Conservation (phyloP, 352 stramenopile genomes). For the Pythium vanterpoolii region DNA sequence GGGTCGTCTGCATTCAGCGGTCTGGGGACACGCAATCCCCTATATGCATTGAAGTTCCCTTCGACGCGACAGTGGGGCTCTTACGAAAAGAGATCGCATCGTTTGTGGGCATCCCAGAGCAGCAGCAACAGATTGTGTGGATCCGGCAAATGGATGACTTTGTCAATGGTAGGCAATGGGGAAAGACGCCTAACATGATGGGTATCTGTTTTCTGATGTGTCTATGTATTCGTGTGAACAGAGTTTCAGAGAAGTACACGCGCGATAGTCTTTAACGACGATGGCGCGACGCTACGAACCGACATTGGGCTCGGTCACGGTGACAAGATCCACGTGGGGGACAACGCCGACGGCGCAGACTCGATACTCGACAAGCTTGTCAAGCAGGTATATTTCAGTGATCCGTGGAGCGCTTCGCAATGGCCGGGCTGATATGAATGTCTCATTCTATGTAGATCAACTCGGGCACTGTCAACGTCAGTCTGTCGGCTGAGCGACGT, state of each 20-base stretch:
- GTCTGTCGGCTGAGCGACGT: slow-evolving; percentile 77
- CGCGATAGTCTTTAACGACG: slow-evolving; percentile 66
- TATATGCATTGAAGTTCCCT: slow-evolving; percentile 78
- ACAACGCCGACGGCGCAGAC: slow-evolving; percentile 71
- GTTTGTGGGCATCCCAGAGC: slow-evolving; percentile 78
- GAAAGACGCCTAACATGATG: background rate
- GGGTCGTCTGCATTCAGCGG: slow-evolving; percentile 83
- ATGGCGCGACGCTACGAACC: slow-evolving; percentile 65
- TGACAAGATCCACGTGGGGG: slow-evolving; percentile 88
- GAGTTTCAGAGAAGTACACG: slow-evolving; percentile 65
- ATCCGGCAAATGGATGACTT: slow-evolving; percentile 85
- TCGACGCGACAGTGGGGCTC: slow-evolving; percentile 68
- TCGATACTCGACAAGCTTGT: slow-evolving; percentile 80
- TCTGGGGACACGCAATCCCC: slow-evolving; percentile 76
- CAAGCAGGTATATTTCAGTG: slow-evolving; percentile 48
- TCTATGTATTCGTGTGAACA: slow-evolving; percentile 19
- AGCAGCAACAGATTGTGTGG: slow-evolving; percentile 86
- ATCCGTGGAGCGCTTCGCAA: background rate
- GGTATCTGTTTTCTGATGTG: too few species aligned
- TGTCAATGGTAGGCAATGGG: slow-evolving; percentile 54
- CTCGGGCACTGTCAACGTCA: slow-evolving; percentile 72
- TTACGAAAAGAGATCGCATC: slow-evolving; percentile 76
- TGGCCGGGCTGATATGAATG: background rate
- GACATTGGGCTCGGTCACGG: slow-evolving; percentile 83
- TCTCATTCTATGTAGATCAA: slow-evolving; percentile 57